Base-by-base conservation (phyloP, 2,329 filamentous ascomycete genomes). In the Penicillium capsulatum region DNA sequence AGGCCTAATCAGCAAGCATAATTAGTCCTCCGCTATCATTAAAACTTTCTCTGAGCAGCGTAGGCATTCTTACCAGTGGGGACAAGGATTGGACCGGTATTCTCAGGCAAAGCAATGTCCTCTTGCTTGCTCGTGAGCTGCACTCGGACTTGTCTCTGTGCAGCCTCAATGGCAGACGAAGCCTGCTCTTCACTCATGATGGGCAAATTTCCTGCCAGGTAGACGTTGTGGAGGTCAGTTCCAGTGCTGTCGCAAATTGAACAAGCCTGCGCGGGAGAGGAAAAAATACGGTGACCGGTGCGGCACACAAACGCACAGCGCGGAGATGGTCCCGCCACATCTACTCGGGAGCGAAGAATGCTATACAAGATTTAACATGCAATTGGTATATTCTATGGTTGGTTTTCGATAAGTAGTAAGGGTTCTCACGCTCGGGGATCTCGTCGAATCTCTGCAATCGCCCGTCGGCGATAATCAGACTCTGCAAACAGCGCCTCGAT, bases 401-500 rank as follows among this genome's bases (percentile, higher is more conserved):
- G n/a, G 15, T 20, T 38, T 24, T 14, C 17, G 20, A 30, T 29
- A 4, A 11, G 20, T 29, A 9, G 9, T 16, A 36, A 24, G 8
- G 28, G 17, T 35, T 26, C 17, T 36, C 27, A 54, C 36, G 44
- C 49, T 36, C 55, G 42, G 10, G 58, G 53, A 6, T 55, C 54
- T 34, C 65, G 65, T 48, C 66, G 65, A 40, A 83, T 80, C 43
- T 80, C 77, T 27, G 66, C 65, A 51, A 82, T 78, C 3, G 79
- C 76, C 54, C 68, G 71, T 46, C 76, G 69, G 40, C 79, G 65
- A 55, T 80, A 67, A 24, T 77, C 73, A 47, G 75, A 79, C 49
- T 82, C 80, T 13, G 79, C 78, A 59, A 83, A 83, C 24, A 83
- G 60, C 13, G 79, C 80, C 59, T 79, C 71, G 35, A 83, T 77